These are phyloP conservation scores for Millerozyma acaciae DNA, from an alignment of 805 yeast genomes.

Conservation along the genomic window DNA sequence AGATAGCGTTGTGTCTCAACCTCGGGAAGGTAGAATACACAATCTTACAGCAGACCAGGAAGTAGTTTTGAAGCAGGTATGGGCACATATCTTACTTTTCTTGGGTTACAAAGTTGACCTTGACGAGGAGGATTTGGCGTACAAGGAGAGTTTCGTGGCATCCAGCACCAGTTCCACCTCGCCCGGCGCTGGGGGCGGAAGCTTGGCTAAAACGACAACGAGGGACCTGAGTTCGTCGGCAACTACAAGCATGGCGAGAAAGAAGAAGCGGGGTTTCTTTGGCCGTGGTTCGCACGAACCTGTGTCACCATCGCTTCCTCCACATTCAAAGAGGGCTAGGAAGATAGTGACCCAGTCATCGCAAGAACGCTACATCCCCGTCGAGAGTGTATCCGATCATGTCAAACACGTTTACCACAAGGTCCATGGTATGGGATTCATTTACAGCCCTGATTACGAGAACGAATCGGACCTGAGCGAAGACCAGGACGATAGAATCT, in stretches of 20 bases:
- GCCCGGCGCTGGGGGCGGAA: neutral
- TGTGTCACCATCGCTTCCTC: slow-evolving; percentile 11
- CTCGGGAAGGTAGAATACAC: slow-evolving; percentile 29
- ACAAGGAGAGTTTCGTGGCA: slow-evolving; percentile 28
- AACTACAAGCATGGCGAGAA: slow-evolving; percentile 15
- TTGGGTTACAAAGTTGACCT: slow-evolving; percentile 48
- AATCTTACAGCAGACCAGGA: slow-evolving; percentile 52
- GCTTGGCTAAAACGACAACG: slow-evolving; percentile 7
- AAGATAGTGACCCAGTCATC: slow-evolving; percentile 26
- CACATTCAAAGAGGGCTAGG: slow-evolving; percentile 23
- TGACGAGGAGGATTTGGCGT: slow-evolving; percentile 23
- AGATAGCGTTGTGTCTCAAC: too few relatives aligned
- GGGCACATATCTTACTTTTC: slow-evolving; percentile 61
- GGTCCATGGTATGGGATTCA: slow-evolving; percentile 16
- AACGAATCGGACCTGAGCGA: slow-evolving; percentile 13
- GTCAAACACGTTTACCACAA: slow-evolving; percentile 17
- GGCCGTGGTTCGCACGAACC: slow-evolving; percentile 10
- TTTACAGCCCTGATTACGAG: slow-evolving; percentile 12
- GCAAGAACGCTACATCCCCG: slow-evolving; percentile 20
- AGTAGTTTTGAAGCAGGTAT: slow-evolving; percentile 59
- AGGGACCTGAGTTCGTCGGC: slow-evolving; percentile 5
- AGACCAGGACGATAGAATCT: slow-evolving; percentile 16
- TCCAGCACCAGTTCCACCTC: slow-evolving; percentile 15
- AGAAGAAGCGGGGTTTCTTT: slow-evolving; percentile 31
- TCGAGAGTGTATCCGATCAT: slow-evolving; percentile 18